Percentiles rank a stretch among this genome's conserved stretches.
These are phyloP conservation scores for Ophioceras dolichostomum DNA, from an alignment of 2,329 filamentous ascomycete species.

Conservation along the genomic window DNA sequence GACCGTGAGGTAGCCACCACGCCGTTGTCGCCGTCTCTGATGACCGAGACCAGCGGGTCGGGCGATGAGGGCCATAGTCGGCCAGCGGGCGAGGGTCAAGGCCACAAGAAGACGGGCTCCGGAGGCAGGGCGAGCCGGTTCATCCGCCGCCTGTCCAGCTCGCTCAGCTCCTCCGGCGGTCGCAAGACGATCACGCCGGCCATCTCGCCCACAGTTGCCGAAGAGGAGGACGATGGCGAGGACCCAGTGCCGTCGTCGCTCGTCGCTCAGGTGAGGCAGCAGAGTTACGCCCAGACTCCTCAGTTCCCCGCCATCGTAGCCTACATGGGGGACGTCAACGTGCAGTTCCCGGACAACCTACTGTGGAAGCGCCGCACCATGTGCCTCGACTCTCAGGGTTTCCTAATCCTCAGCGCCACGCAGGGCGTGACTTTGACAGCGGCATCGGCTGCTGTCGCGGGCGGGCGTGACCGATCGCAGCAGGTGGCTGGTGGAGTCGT, in stretches of 20 bases:
- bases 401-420: constrained; percentile 65
- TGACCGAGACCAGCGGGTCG: constrained; percentile 31
- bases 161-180: constrained; percentile 31
- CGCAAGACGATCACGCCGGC: constrained; percentile 32
- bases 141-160: constrained; percentile 45
- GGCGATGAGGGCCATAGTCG: constrained; percentile 26
- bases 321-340: constrained; percentile 81
- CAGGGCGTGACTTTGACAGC: constrained; percentile 31
- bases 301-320: constrained; percentile 37
- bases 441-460: background rate
- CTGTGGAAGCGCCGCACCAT: constrained; percentile 92
- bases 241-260: constrained; percentile 5
- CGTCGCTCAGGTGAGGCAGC: background rate
- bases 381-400: constrained; percentile 72
- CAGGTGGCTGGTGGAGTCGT: constrained; percentile 25
- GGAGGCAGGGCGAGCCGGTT: constrained; percentile 36
- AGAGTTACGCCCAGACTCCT: constrained; percentile 7
- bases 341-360: constrained; percentile 92
- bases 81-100: constrained; percentile 2
- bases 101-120: constrained; percentile 18
- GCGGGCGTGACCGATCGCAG: constrained; percentile 7
- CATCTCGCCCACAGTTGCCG: constrained; percentile 37
- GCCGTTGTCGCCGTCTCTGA: constrained; percentile 25
- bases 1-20: constrained; percentile 17
- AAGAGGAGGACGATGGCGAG: constrained; percentile 27